Conservation (phyloP, 2,329 filamentous ascomycete genomes). For the Fusarium ambrosium region DNA sequence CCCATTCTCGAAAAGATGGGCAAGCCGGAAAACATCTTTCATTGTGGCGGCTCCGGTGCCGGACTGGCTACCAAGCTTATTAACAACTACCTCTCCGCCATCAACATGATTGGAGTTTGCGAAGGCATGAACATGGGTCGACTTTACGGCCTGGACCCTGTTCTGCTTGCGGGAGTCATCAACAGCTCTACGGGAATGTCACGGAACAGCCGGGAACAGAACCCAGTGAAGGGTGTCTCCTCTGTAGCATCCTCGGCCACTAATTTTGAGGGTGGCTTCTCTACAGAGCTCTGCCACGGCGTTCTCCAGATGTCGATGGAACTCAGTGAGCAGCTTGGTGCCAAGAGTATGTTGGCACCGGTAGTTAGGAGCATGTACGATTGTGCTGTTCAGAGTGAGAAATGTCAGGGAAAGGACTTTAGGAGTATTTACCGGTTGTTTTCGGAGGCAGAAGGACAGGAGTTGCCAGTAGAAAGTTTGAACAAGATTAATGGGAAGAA, state of each 20-base stretch:
- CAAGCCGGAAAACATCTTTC: constrained; percentile 15
- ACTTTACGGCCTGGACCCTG: constrained; percentile 18
- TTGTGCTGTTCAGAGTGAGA: background rate
- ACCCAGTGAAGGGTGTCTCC: constrained; percentile 28
- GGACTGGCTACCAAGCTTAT: constrained; percentile 32
- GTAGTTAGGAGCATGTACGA: background rate
- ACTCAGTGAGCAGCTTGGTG: background rate
- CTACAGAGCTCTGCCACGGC: constrained; percentile 29
- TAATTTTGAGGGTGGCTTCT: constrained; percentile 29
- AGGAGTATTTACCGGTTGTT: constrained; percentile 19
- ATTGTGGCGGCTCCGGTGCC: constrained; percentile 26
- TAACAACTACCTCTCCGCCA: constrained; percentile 33
- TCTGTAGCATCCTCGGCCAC: constrained; percentile 15
- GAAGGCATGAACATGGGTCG: constrained; percentile 35
- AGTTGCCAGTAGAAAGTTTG: background rate
- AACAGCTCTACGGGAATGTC: constrained; percentile 32
- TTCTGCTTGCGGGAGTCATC: constrained; percentile 16
- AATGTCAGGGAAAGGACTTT: constrained; percentile 8
- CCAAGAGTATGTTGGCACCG: background rate
- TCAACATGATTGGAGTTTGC: constrained; percentile 33
- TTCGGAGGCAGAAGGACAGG: background rate
- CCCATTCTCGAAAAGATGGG: constrained; percentile 12
- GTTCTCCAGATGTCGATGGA: constrained; percentile 26
- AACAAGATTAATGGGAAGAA: background rate
- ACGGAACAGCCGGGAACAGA: constrained; percentile 29